Evolutionary conservation across 805 yeast species (phyloP).

Genomic region (Ogataea neopini): DNA sequence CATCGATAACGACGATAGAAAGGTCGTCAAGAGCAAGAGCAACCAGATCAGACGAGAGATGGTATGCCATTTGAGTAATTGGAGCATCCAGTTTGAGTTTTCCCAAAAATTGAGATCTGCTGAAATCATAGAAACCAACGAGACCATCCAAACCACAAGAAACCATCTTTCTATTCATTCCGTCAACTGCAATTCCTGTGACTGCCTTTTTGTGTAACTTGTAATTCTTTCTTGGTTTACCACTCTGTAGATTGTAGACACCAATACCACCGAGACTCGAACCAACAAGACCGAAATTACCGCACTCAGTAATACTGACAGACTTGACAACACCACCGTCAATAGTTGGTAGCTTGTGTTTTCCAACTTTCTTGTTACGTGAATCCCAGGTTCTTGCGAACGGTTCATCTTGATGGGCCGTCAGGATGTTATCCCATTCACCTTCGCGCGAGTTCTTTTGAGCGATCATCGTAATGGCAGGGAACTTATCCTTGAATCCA

Average conservation of each 20-base stretch:
- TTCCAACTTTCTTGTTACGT: conserved; percentile 75
- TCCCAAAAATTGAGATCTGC: conserved; percentile 65
- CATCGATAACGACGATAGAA: conserved; percentile 79
- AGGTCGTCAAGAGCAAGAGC: conserved; percentile 88
- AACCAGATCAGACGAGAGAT: conserved; percentile 77
- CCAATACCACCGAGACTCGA: conserved; percentile 84
- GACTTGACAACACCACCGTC: conserved; percentile 76
- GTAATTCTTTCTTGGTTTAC: conserved; percentile 71
- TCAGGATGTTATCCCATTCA: conserved; percentile 91
- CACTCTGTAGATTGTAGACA: conserved; percentile 89
- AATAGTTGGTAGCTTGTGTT: conserved; percentile 65
- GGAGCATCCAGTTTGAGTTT: conserved; percentile 73
- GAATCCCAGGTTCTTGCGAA: conserved; percentile 93
- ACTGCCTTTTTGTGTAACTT: conserved; percentile 74
- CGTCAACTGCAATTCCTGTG: conserved; percentile 86
- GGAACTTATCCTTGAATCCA: conserved; percentile 65
- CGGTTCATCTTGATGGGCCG: conserved; percentile 81
- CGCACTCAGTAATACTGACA: conserved; percentile 86
- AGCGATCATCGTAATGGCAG: conserved; percentile 71
- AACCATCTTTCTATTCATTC: conserved; percentile 86
- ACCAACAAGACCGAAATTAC: conserved; percentile 92
- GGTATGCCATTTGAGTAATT: conserved; percentile 73
- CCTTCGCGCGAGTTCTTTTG: conserved; percentile 75
- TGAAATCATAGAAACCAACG: conserved; percentile 84
- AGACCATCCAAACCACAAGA: conserved; percentile 87